Base-by-base conservation (phyloP, 2,329 filamentous ascomycete genomes). In the Phialophora tarda region DNA sequence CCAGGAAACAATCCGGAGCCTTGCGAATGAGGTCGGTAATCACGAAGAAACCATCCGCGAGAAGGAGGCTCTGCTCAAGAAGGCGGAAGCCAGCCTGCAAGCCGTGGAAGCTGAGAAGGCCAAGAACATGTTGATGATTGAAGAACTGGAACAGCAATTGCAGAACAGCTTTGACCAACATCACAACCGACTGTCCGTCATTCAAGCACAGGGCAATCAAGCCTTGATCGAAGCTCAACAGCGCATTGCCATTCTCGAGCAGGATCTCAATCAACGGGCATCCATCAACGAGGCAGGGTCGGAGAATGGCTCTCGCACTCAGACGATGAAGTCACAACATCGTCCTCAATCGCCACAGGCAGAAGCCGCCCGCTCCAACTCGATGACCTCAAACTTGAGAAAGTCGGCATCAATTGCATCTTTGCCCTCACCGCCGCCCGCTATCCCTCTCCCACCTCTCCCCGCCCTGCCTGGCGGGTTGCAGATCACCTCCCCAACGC, bases 111-210 rank as follows among this genome's bases (percentile, higher is more conserved):
- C 82, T 17, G 86, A 87, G 80, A 96, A 96, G 83, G 89, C 92
- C 82, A 97, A 96, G 84, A 96, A 95, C 78, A 91, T 91, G 50
- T 88, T 92, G 24, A 83, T 99, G 12, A 92, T 99, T 8, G 92
- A 98, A 77, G 94, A 99, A 79, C 88, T 99, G 4, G 95, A 99
- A 79, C 94, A 98, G 74, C 95, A 99, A 78, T 88, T 99, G 62
- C 93, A 94, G 75, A 92, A 86, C 76, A 97, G 95, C 80, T 99
- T 93, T 78, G 95, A 99, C 75, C 91, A 97, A 77, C 93, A 94
- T 67, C 92, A 97, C 77, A 96, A 97, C 80, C 89, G 94, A 62
- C 82, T 98, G 61, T 97, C 93, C 60, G 89, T 91, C 56, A 83
- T 94, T 57, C 89, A 93, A 75, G 86, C 87, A 21, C 91, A 93